These are phyloP conservation scores for Polysphondylium violaceum DNA, from an alignment of 78 protist species.

Conservation along the genomic window DNA sequence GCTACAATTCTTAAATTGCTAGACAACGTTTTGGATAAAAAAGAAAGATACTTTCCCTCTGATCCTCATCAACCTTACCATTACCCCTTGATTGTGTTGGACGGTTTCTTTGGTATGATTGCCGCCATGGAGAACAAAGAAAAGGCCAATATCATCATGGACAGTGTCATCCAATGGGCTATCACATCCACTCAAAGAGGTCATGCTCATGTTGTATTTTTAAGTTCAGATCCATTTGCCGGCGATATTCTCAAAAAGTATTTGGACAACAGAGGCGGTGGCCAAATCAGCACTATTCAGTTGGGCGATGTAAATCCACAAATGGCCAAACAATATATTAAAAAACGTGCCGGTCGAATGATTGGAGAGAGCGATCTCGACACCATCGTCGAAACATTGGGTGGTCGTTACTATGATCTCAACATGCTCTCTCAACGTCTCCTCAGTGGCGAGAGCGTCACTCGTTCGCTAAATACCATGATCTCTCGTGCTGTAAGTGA, in stretches of 20 bases:
- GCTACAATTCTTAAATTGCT: constrained; percentile 48
- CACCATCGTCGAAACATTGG: constrained; percentile 6
- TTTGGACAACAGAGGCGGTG: constrained; percentile 61
- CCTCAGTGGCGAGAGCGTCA: constrained; percentile 36
- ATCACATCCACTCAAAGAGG: constrained; percentile 64
- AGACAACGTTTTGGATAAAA: constrained; percentile 14
- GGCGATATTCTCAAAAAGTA: constrained; percentile 55
- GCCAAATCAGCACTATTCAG: constrained; percentile 56
- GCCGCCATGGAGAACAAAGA: constrained; percentile 74
- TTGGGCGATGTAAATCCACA: constrained; percentile 45
- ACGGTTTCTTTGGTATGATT: constrained; percentile 78
- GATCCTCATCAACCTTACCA: constrained; percentile 56
- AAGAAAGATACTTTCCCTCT: constrained; percentile 5
- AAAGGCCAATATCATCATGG: constrained; percentile 70
- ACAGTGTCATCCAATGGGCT: constrained; percentile 69
- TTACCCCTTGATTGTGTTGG: constrained; percentile 67
- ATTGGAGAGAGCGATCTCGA: constrained; percentile 7
- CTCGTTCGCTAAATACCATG: constrained; percentile 12
- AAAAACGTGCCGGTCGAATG: background rate
- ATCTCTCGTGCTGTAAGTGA: constrained; percentile 36
- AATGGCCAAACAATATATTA: constrained; percentile 27
- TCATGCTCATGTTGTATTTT: constrained; percentile 61
- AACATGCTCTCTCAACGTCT: constrained; percentile 39
- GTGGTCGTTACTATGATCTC: constrained; percentile 69
- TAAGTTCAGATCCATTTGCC: constrained; percentile 71